Evolutionary conservation across 306 rosid species (phyloP).

Genomic region (Adenanthera pavonina): DNA sequence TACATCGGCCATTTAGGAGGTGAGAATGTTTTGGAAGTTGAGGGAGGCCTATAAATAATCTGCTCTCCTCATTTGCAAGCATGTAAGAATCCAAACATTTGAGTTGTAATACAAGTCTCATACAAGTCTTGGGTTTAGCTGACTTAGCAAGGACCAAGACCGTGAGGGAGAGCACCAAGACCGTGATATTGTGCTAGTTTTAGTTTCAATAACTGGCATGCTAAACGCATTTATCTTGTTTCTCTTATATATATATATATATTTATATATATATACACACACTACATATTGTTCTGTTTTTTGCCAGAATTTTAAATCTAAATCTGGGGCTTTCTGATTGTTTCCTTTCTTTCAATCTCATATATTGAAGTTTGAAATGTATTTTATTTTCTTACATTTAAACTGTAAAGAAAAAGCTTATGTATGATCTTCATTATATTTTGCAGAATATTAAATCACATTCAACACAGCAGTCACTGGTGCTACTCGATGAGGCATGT

Average conservation of each 20-base stretch:
- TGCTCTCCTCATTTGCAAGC: too few species aligned
- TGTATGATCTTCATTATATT: slow-evolving; percentile 32
- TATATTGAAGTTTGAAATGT: not conserved
- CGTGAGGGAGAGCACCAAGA: too few species aligned
- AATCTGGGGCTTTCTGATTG: not conserved
- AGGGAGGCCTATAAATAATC: too few species aligned
- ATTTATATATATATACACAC: not conserved
- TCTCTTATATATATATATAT: not conserved
- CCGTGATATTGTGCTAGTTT: not conserved
- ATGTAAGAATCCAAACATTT: too few species aligned
- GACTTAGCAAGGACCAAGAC: too few species aligned
- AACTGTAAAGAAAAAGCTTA: slow-evolving; percentile 21
- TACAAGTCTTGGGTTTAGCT: too few species aligned
- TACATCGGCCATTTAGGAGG: too few species aligned
- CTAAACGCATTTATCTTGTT: slow-evolving; percentile 3
- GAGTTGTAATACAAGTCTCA: too few species aligned
- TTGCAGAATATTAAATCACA: slow-evolving; percentile 77
- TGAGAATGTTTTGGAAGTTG: too few species aligned
- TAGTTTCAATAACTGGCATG: slow-evolving; percentile 18
- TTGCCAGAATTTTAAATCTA: slow-evolving; percentile 20
- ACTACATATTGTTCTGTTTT: not conserved
- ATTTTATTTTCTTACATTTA: not conserved
- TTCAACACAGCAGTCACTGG: slow-evolving; percentile 77
- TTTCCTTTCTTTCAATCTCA: not conserved
- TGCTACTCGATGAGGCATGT: slow-evolving; percentile 89